Evolutionary conservation across 805 yeast genomes (phyloP).

Genomic region (Lachancea quebecensis): DNA sequence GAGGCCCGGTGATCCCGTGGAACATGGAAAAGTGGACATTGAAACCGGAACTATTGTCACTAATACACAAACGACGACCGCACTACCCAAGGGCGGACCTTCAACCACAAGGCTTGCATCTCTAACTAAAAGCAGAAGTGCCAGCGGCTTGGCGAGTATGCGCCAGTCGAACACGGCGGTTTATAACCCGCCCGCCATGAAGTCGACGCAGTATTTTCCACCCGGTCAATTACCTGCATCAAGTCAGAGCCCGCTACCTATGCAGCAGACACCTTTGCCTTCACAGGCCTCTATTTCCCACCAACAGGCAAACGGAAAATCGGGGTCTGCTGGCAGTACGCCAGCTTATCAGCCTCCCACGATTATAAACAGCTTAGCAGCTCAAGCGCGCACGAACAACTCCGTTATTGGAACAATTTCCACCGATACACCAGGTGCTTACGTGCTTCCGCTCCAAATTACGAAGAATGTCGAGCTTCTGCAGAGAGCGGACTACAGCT

Average conservation of each 20-base stretch:
- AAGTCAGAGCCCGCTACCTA: slow-evolving; percentile 1
- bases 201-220: slow-evolving; percentile 7
- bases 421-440: slow-evolving; percentile 26
- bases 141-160: slow-evolving; percentile 16
- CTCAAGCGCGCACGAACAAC: slow-evolving; percentile 20
- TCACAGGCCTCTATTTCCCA: slow-evolving; percentile 9
- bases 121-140: slow-evolving; percentile 14
- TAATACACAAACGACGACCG: slow-evolving; percentile 14
- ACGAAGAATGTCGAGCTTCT: slow-evolving; percentile 31
- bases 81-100: slow-evolving; percentile 19
- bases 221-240: slow-evolving; percentile 3
- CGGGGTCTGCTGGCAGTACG: slow-evolving; percentile 9
- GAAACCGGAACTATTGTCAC: slow-evolving; percentile 28
- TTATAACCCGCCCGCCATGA: slow-evolving; percentile 13
- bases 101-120: slow-evolving; percentile 16
- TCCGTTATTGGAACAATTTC: slow-evolving; percentile 19
- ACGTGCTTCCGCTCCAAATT: slow-evolving; percentile 21
- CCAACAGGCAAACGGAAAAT: slow-evolving; percentile 6
- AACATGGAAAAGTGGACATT: slow-evolving; percentile 29
- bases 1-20: slow-evolving; percentile 38
- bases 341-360: slow-evolving; percentile 21
- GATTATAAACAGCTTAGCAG: slow-evolving; percentile 21
- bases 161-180: slow-evolving; percentile 12
- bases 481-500: slow-evolving; percentile 30
- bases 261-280: slow-evolving; percentile 7